These are phyloP conservation scores for Fraxinus angustifolia DNA, from an alignment of 305 asterid species.

Conservation along the genomic window DNA sequence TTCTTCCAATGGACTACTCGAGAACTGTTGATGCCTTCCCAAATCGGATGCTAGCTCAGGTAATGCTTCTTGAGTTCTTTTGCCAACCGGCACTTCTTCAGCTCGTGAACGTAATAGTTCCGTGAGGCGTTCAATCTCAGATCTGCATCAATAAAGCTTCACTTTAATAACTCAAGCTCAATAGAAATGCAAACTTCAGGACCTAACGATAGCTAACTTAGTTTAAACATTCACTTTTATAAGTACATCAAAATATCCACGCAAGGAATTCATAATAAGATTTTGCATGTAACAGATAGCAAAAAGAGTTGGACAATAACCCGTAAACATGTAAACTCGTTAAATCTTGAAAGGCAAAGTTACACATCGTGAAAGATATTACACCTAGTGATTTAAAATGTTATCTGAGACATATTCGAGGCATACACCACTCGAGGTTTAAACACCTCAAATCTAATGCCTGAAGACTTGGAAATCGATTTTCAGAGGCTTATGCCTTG, in stretches of 20 bases:
- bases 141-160: constrained; percentile 43
- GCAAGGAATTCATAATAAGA: background rate
- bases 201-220: background rate
- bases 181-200: background rate
- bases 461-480: background rate
- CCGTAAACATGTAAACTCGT: background rate
- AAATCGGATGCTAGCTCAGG: constrained; percentile 31
- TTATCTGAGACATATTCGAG: background rate
- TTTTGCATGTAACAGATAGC: background rate
- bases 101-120: constrained; percentile 70
- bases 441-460: background rate
- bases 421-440: background rate
- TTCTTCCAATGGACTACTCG: constrained; percentile 32
- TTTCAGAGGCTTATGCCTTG: background rate
- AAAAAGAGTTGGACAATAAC: background rate
- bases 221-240: background rate
- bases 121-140: constrained; percentile 71
- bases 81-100: constrained; percentile 33
- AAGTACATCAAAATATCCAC: background rate
- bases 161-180: background rate
- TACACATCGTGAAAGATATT: background rate
- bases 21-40: constrained; percentile 36
- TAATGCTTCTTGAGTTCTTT: constrained; percentile 25
- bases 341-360: background rate
- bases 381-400: background rate